Evolutionary conservation across 805 yeast genomes (phyloP).

Genomic region (Barnettozyma sucrosica): DNA sequence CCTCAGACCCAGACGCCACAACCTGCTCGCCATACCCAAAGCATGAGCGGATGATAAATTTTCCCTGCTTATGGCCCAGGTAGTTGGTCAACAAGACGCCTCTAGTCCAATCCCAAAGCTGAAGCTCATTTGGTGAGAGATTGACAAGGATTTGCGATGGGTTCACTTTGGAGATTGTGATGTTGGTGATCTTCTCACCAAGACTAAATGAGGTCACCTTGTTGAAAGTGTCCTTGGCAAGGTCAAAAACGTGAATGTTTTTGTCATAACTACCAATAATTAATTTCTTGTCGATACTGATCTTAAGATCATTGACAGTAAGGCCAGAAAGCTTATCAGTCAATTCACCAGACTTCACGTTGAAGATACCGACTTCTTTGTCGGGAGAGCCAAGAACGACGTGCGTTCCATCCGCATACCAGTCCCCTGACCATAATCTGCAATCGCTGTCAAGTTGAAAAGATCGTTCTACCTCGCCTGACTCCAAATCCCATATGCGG

Average conservation of each 20-base stretch:
- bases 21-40: conserved; percentile 70
- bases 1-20: conserved; percentile 79
- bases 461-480: conserved; percentile 28
- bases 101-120: conserved; percentile 68
- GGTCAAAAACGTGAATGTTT: conserved; percentile 54
- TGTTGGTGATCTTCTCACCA: conserved; percentile 57
- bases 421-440: conserved; percentile 57
- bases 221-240: conserved; percentile 30
- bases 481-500: conserved; percentile 57
- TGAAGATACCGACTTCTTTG: conserved; percentile 49
- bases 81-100: conserved; percentile 56
- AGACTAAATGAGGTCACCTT: conserved; percentile 43
- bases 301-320: conserved; percentile 62
- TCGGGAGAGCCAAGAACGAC: conserved; percentile 78
- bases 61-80: conserved; percentile 66
- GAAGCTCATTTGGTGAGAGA: conserved; percentile 69
- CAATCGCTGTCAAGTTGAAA: conserved; percentile 22
- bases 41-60: conserved; percentile 67
- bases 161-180: conserved; percentile 50
- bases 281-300: conserved; percentile 59
- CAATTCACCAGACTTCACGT: conserved; percentile 27
- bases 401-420: conserved; percentile 50
- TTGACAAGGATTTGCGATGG: conserved; percentile 53
- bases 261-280: conserved; percentile 61
- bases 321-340: conserved; percentile 30